A percentile compares a stretch with the other conserved stretches of the same genome.
Evolutionary conservation across 495 filamentous ascomycete species (phyloP).

Genomic region (Sordaria brevicollis): DNA sequence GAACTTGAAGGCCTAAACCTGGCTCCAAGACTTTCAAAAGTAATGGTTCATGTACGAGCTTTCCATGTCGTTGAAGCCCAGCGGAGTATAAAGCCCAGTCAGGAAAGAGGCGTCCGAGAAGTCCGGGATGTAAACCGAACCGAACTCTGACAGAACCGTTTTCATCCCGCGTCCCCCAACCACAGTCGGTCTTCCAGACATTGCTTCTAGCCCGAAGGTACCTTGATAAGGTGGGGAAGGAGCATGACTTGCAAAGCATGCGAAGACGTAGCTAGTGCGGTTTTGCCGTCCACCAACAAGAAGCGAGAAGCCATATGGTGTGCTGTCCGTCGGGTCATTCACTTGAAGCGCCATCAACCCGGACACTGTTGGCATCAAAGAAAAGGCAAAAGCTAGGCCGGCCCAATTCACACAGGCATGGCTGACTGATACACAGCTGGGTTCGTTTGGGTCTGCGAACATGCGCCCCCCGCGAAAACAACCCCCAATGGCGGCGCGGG

Average conservation of each 20-base stretch:
- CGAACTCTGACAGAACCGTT: not conserved
- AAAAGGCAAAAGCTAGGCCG: slow-evolving; percentile 7
- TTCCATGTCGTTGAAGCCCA: not conserved
- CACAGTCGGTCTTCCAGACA: not conserved
- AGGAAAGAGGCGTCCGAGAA: not conserved
- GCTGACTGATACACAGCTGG: slow-evolving; percentile 8
- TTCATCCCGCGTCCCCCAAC: not conserved
- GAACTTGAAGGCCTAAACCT: not conserved
- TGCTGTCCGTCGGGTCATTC: slow-evolving; percentile 13
- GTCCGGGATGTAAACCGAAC: not conserved
- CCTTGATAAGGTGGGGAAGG: slow-evolving; percentile 11
- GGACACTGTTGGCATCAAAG: slow-evolving; percentile 13
- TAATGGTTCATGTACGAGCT: not conserved
- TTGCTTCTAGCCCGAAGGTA: not conserved
- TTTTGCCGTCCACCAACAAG: slow-evolving; percentile 8
- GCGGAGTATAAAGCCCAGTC: not conserved
- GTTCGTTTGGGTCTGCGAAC: not conserved
- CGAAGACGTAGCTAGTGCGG: slow-evolving; percentile 13
- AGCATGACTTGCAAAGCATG: slow-evolving; percentile 23
- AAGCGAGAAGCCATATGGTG: slow-evolving; percentile 2
- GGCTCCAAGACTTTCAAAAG: not conserved
- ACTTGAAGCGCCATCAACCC: slow-evolving; percentile 11
- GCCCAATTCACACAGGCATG: slow-evolving; percentile 9
- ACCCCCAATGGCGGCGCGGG: slow-evolving; percentile 2
- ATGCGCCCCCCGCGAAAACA: not conserved